Evolutionary conservation across 2,329 filamentous ascomycete species (phyloP).

Genomic region (Trichoderma asperellum): DNA sequence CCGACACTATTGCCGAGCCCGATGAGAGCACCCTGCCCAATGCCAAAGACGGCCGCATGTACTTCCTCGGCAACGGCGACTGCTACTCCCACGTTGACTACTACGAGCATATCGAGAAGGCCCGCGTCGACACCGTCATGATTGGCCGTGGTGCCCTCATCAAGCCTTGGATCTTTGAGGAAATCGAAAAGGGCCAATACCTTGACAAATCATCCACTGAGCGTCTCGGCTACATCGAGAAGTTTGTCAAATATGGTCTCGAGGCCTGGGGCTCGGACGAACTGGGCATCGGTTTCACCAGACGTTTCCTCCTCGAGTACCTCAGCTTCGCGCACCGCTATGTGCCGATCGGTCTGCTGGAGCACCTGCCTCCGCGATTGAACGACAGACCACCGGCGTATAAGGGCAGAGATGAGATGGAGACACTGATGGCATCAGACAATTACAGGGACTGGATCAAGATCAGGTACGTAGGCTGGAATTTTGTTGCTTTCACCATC

Average conservation of each 20-base stretch:
- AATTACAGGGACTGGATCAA: constrained; percentile 99
- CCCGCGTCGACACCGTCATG: constrained; percentile 92
- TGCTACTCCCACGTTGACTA: constrained; percentile 94
- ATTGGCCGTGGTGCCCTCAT: constrained; percentile 93
- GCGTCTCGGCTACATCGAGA: constrained; percentile 82
- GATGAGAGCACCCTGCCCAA: constrained; percentile 75
- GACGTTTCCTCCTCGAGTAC: constrained; percentile 93
- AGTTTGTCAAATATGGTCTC: constrained; percentile 86
- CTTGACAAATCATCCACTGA: constrained; percentile 92
- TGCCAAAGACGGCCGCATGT: constrained; percentile 69
- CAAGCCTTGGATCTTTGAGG: constrained; percentile 98
- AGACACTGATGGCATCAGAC: constrained; percentile 87
- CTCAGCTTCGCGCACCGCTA: constrained; percentile 92
- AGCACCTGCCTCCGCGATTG: constrained; percentile 83
- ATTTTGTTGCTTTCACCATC: neutral
- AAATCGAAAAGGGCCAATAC: constrained; percentile 89
- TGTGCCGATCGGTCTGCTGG: constrained; percentile 84
- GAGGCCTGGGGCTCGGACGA: constrained; percentile 97
- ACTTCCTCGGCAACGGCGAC: constrained; percentile 95
- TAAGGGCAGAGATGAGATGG: constrained; percentile 82
- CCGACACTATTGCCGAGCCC: constrained; percentile 77
- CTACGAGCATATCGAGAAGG: constrained; percentile 72
- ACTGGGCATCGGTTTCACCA: constrained; percentile 85
- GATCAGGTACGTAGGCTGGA: constrained; percentile 71
- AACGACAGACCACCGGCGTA: constrained; percentile 89